Conservation (phyloP, 129 eudicot genomes). For the Tanacetum coccineum region DNA sequence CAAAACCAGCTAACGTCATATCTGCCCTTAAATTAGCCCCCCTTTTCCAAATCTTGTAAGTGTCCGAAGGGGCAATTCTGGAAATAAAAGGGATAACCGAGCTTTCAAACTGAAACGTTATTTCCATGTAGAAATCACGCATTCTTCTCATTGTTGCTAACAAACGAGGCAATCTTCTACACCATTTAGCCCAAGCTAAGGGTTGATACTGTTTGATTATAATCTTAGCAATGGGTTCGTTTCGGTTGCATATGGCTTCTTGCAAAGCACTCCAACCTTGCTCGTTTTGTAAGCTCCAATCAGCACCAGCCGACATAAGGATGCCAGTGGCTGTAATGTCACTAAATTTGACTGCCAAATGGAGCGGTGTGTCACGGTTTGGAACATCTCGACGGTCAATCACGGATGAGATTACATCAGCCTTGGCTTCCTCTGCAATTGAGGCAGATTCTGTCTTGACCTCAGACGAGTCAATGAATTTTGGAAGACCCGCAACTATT, state of each 20-base stretch:
- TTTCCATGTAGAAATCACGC: slow-evolving; percentile 55
- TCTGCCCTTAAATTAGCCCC: slow-evolving; percentile 51
- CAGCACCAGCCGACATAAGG: slow-evolving; percentile 48
- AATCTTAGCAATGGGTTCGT: slow-evolving; percentile 38
- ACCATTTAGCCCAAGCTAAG: slow-evolving; percentile 53
- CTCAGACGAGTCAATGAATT: slow-evolving; percentile 29
- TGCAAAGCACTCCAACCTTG: slow-evolving; percentile 52
- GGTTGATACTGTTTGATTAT: slow-evolving; percentile 44
- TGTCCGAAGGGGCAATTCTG: slow-evolving; percentile 53
- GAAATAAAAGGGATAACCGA: slow-evolving; percentile 49
- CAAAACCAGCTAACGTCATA: slow-evolving; percentile 56
- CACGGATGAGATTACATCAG: slow-evolving; percentile 38
- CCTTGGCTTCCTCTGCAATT: slow-evolving; percentile 37
- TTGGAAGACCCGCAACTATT: slow-evolving; percentile 37
- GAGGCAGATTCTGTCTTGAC: slow-evolving; percentile 35
- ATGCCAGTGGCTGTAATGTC: slow-evolving; percentile 38
- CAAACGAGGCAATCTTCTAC: slow-evolving; percentile 46
- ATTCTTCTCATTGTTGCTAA: slow-evolving; percentile 39
- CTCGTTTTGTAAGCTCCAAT: slow-evolving; percentile 54
- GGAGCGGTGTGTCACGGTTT: slow-evolving; percentile 50
- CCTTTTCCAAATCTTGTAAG: slow-evolving; percentile 49
- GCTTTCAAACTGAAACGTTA: slow-evolving; percentile 47
- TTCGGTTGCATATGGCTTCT: slow-evolving; percentile 43
- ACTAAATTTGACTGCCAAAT: slow-evolving; percentile 38
- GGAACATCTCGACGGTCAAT: slow-evolving; percentile 52